Evolutionary conservation across 2,329 filamentous ascomycete genomes (phyloP).

Genomic region (Talaromyces sp.): DNA sequence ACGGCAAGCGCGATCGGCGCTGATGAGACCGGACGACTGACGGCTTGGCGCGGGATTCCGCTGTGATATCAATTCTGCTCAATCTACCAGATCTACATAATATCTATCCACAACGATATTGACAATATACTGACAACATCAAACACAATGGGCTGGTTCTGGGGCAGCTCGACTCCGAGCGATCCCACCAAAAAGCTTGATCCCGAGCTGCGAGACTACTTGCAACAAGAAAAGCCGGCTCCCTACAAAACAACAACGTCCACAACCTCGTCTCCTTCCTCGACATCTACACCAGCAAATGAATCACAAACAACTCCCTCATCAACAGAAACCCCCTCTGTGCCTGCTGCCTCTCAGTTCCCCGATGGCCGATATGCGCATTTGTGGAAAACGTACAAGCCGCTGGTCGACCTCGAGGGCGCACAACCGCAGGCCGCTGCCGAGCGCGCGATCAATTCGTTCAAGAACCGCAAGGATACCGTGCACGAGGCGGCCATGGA

Average conservation of each 20-base stretch:
- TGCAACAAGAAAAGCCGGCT: slow-evolving; percentile 73
- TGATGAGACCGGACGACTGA: background rate
- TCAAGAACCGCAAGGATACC: slow-evolving; percentile 72
- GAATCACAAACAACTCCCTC: slow-evolving; percentile 17
- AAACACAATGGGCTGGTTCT: slow-evolving; percentile 58
- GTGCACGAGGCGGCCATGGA: slow-evolving; percentile 81
- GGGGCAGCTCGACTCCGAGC: slow-evolving; percentile 49
- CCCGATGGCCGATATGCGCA: slow-evolving; percentile 73
- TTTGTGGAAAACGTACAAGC: slow-evolving; percentile 86
- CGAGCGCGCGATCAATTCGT: slow-evolving; percentile 74
- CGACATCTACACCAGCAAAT: slow-evolving; percentile 19
- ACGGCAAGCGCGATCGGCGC: background rate
- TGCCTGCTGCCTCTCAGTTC: slow-evolving; percentile 53
- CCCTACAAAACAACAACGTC: slow-evolving; percentile 21
- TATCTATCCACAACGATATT: background rate
- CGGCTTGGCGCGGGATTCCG: background rate
- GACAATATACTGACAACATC: background rate
- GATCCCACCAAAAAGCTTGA: slow-evolving; percentile 68
- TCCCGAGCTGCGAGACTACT: slow-evolving; percentile 75
- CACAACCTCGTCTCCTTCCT: slow-evolving; percentile 14
- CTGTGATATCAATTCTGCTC: background rate
- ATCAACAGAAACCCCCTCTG: slow-evolving; percentile 20
- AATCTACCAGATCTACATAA: background rate
- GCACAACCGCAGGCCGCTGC: slow-evolving; percentile 69
- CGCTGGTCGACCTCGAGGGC: slow-evolving; percentile 64